A percentile compares a stretch with the other conserved stretches of the same genome.
Conservation (phyloP, 805 yeast genomes). For the Barnettozyma botsteinii region DNA sequence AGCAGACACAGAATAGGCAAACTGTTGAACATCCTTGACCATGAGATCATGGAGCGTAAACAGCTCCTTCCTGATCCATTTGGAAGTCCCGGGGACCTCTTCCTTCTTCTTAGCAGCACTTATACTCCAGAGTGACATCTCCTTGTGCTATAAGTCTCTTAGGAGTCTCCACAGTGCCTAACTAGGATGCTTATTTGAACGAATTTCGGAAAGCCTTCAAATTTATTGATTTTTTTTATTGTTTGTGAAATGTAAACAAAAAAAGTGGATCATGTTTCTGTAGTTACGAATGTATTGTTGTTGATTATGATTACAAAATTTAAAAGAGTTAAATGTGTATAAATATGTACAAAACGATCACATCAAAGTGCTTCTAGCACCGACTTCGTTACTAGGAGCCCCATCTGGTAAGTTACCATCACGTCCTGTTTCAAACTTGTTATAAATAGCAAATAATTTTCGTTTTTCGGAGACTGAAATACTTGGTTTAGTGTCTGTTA, state of each 20-base stretch:
- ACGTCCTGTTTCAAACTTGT: slow-evolving; percentile 66
- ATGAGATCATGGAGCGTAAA: slow-evolving; percentile 34
- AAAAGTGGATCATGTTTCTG: no score
- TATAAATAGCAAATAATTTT: slow-evolving; percentile 60
- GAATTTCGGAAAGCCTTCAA: no score
- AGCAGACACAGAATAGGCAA: slow-evolving; percentile 34
- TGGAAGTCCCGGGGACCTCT: slow-evolving; percentile 44
- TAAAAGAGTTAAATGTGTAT: no score
- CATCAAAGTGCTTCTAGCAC: slow-evolving; percentile 81
- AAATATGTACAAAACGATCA: no score
- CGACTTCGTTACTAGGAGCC: slow-evolving; percentile 69
- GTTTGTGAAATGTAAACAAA: no score
- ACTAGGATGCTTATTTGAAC: no score
- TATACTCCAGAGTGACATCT: slow-evolving; percentile 27
- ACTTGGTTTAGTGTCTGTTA: slow-evolving; percentile 81
- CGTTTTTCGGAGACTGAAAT: slow-evolving; percentile 66
- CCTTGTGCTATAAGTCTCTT: no score
- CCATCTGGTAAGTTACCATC: slow-evolving; percentile 91
- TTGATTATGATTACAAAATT: no score
- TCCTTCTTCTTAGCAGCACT: slow-evolving; percentile 24
- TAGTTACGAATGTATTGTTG: no score
- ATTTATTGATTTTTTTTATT: no score
- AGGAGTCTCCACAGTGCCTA: no score
- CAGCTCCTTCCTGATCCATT: slow-evolving; percentile 44
- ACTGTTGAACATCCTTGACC: slow-evolving; percentile 32